Evolutionary conservation across 202 grass and related monocot genomes (phyloP).

Genomic region (Saccharum hybrid): DNA sequence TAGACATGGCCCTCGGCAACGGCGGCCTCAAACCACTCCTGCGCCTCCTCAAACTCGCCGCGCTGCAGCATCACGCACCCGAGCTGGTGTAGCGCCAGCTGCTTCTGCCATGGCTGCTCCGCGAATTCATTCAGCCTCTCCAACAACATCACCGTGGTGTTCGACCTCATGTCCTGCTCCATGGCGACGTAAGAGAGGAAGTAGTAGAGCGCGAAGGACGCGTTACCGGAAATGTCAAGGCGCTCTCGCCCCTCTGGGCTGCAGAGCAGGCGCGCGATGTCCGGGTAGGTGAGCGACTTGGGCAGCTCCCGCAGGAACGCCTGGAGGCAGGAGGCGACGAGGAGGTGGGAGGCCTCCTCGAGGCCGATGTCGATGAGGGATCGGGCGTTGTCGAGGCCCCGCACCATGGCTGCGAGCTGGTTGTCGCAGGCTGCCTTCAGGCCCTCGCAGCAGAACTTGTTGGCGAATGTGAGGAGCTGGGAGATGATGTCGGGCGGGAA

Average conservation of each 20-base stretch:
- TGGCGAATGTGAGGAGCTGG: constrained; percentile 81
- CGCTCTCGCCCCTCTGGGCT: constrained; percentile 72
- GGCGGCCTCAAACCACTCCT: constrained; percentile 81
- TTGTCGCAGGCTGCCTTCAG: constrained; percentile 80
- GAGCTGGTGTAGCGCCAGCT: constrained; percentile 78
- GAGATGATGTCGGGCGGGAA: constrained; percentile 63
- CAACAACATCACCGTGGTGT: constrained; percentile 83
- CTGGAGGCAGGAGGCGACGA: constrained; percentile 85
- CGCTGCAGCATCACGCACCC: constrained; percentile 92
- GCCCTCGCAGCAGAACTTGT: constrained; percentile 95
- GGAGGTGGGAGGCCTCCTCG: constrained; percentile 73
- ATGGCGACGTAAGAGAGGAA: constrained; percentile 85
- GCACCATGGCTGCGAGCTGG: constrained; percentile 69
- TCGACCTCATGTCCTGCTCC: constrained; percentile 86
- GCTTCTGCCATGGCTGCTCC: constrained; percentile 70
- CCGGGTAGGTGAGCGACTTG: constrained; percentile 64
- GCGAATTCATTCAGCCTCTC: constrained; percentile 78
- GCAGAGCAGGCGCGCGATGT: constrained; percentile 72
- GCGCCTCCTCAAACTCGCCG: constrained; percentile 86
- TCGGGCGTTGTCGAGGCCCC: constrained; percentile 60
- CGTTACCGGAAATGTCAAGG: constrained; percentile 67
- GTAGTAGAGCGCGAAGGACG: constrained; percentile 86
- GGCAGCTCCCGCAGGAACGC: constrained; percentile 94
- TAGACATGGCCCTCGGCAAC: constrained; percentile 80
- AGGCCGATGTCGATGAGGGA: constrained; percentile 78